phyloP scores from a whole-genome alignment of 1,284 basidiomycete species.

The Sparassis latifolia region DNA sequence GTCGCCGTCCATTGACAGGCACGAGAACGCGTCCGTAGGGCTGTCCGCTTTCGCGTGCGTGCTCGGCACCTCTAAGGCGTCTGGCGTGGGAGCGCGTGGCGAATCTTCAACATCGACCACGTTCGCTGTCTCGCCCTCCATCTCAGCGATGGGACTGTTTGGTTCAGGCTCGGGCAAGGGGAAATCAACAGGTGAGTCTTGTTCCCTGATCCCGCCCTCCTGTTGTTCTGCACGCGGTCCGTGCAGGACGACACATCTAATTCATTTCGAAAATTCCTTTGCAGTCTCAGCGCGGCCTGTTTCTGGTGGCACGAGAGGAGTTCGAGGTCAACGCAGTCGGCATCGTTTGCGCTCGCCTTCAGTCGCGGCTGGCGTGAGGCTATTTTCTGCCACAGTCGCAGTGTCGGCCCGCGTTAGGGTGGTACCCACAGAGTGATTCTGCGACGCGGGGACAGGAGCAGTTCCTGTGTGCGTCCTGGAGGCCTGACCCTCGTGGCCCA shows the following conservation, averaged over 20 bases:
- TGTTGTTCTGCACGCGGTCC: slow-evolving; percentile 1
- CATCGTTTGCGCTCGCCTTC: neutral
- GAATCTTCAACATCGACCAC: neutral
- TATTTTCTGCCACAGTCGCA: neutral
- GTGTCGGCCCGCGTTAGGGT: too few species aligned
- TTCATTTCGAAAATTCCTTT: slow-evolving; percentile 6
- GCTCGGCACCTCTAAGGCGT: neutral
- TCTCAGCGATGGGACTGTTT: neutral
- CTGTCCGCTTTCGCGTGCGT: neutral
- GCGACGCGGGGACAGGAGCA: neutral
- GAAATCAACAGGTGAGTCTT: neutral
- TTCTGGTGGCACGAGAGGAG: neutral
- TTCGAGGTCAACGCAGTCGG: neutral
- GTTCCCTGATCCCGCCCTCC: slow-evolving; percentile 4
- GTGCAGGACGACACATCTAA: slow-evolving; percentile 6
- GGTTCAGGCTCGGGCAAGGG: neutral
- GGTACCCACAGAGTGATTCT: neutral
- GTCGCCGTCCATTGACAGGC: neutral
- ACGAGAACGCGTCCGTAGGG: neutral
- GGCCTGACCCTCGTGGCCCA: neutral
- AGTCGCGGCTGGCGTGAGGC: neutral
- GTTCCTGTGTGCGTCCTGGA: neutral
- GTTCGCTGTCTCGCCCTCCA: neutral
- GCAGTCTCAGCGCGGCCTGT: slow-evolving; percentile 5
- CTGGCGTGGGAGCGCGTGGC: neutral